Evolutionary conservation across 2,329 filamentous ascomycete genomes (phyloP).

Genomic region (Chaetomiaceae sp.): DNA sequence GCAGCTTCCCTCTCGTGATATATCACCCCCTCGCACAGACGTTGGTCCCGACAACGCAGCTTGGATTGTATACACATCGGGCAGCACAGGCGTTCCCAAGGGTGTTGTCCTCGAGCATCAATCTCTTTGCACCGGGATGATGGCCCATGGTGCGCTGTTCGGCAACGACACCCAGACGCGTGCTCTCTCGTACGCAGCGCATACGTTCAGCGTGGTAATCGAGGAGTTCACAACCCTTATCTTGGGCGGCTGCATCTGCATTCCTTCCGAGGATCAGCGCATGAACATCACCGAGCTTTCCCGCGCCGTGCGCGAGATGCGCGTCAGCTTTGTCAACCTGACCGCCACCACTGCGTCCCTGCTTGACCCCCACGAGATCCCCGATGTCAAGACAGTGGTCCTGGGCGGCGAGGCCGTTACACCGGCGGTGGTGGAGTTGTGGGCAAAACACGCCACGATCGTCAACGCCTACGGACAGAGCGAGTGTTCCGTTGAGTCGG

Average conservation of each 20-base stretch:
- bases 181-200: not conserved
- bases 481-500: not conserved
- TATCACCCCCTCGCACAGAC: not conserved
- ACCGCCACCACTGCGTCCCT: not conserved
- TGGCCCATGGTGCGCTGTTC: not conserved
- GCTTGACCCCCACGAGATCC: not conserved
- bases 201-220: not conserved
- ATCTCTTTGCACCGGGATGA: not conserved
- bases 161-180: not conserved
- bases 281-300: not conserved
- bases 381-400: not conserved
- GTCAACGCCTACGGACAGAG: not conserved
- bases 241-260: not conserved
- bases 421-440: not conserved
- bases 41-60: not conserved
- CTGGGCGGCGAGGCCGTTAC: not conserved
- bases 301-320: not conserved
- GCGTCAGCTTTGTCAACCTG: not conserved
- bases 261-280: not conserved
- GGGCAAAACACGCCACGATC: not conserved
- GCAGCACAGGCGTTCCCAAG: not conserved
- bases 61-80: not conserved
- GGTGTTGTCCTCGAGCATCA: not conserved
- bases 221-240: not conserved
- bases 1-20: not conserved